Evolutionary conservation across 495 filamentous ascomycete species (phyloP).

Genomic region (Neurospora discreta): DNA sequence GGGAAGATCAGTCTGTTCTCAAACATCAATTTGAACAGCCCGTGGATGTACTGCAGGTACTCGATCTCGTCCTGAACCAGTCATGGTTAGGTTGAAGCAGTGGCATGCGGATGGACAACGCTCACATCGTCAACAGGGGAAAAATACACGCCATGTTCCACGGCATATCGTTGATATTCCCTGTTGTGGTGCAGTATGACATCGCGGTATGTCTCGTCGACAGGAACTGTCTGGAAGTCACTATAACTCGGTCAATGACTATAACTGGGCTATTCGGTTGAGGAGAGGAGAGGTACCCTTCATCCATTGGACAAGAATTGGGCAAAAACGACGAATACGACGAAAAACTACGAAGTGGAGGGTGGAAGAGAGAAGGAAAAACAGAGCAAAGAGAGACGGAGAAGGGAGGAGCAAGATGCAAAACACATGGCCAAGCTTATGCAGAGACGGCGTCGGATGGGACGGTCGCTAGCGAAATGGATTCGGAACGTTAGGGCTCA

Average conservation of each 20-base stretch:
- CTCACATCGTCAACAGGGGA: constrained; percentile 78
- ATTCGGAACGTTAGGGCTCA: constrained; percentile 3
- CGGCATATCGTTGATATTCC: constrained; percentile 60
- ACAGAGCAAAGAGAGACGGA: neutral
- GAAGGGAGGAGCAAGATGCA: neutral
- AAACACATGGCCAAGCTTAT: neutral
- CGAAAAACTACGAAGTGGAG: neutral
- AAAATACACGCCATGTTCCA: constrained; percentile 64
- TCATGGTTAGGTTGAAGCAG: constrained; percentile 7
- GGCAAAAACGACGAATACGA: neutral
- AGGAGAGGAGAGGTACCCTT: constrained; percentile 13
- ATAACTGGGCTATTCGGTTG: neutral
- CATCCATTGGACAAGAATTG: constrained; percentile 11
- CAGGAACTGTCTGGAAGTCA: constrained; percentile 29
- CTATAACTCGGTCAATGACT: constrained; percentile 16
- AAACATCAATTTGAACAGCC: constrained; percentile 61
- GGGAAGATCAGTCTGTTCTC: constrained; percentile 71
- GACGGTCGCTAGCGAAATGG: constrained; percentile 1
- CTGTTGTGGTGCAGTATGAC: constrained; percentile 56
- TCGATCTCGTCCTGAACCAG: constrained; percentile 64
- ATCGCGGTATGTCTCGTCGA: constrained; percentile 51
- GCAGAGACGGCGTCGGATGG: neutral
- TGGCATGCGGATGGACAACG: constrained; percentile 9
- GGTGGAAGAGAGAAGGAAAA: neutral
- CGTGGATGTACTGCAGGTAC: constrained; percentile 58